Conservation (phyloP, 768 basidiomycete species). For the Scleroderma bovista region DNA sequence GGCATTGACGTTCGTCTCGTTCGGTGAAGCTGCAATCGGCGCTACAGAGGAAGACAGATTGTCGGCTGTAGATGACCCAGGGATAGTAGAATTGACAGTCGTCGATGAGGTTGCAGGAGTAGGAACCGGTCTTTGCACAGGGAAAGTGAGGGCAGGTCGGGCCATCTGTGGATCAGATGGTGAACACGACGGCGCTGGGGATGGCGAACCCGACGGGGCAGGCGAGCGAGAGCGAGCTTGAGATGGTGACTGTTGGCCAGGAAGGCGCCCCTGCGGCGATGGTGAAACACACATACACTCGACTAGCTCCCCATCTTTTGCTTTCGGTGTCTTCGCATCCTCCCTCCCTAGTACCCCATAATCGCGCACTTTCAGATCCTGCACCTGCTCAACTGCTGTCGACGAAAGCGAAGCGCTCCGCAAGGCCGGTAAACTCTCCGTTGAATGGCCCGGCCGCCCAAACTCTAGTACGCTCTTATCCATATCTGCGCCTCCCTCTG, state of each 20-base stretch:
- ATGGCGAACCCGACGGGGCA: not conserved
- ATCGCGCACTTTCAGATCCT: conserved; percentile 1
- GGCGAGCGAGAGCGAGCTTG: not conserved
- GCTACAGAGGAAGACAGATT: not conserved
- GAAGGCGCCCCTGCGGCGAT: too few relatives aligned
- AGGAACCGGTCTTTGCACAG: not conserved
- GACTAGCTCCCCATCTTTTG: not conserved
- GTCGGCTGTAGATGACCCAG: not conserved
- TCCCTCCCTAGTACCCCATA: not conserved
- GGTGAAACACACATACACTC: not conserved
- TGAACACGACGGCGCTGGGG: not conserved
- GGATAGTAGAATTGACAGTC: not conserved
- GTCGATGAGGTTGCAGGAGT: not conserved
- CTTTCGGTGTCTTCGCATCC: conserved; percentile 5
- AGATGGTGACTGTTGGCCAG: not conserved
- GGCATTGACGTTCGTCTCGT: not conserved
- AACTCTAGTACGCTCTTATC: conserved; percentile 74
- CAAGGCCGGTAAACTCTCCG: conserved; percentile 53
- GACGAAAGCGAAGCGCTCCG: not conserved
- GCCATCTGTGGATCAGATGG: not conserved
- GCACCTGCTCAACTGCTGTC: not conserved
- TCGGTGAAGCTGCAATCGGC: not conserved
- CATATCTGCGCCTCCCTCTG: conserved; percentile 34
- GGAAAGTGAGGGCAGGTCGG: not conserved
- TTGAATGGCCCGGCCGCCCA: conserved; percentile 70